Percentiles rank a stretch among this genome's conserved stretches.
Conservation (phyloP, 352 stramenopile genomes). For the Phytopythium ostracodes region DNA sequence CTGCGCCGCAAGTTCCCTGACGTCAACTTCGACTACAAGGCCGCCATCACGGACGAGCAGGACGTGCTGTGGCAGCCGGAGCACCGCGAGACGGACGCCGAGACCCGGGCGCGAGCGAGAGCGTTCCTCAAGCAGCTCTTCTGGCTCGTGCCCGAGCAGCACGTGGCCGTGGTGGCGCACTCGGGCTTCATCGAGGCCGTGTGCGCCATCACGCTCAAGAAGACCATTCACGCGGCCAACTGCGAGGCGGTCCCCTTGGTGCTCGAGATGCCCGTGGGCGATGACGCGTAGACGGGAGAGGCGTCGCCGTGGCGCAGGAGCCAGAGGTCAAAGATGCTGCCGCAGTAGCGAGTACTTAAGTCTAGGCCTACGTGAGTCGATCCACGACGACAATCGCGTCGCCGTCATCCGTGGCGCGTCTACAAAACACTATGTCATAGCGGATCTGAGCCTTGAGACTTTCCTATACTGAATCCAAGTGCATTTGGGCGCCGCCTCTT, state of each 20-base stretch:
- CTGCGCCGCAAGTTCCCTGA: slow-evolving; percentile 46
- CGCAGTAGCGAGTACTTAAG: too few relatives aligned
- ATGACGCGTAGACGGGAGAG: not conserved
- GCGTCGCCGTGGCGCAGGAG: too few relatives aligned
- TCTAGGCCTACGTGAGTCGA: too few relatives aligned
- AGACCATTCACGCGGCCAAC: slow-evolving; percentile 30
- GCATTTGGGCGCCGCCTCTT: not conserved
- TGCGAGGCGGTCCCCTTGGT: slow-evolving; percentile 49
- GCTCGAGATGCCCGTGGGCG: slow-evolving; percentile 13
- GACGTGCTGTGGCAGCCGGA: slow-evolving; percentile 53
- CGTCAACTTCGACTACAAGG: slow-evolving; percentile 40
- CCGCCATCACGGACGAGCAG: slow-evolving; percentile 40
- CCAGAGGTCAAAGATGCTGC: too few relatives aligned
- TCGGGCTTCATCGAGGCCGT: slow-evolving; percentile 61
- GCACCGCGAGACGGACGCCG: slow-evolving; percentile 54
- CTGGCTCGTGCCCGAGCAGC: slow-evolving; percentile 36
- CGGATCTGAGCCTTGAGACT: not conserved
- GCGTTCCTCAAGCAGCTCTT: slow-evolving; percentile 54
- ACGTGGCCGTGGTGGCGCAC: slow-evolving; percentile 59
- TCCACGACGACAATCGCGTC: not conserved
- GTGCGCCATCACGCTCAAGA: slow-evolving; percentile 35
- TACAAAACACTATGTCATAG: too few relatives aligned
- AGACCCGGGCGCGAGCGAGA: slow-evolving; percentile 43
- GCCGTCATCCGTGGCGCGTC: not conserved
- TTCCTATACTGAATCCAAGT: not conserved